Base-by-base conservation (phyloP, 2,329 filamentous ascomycete species). In the Cordyceps fumosorosea region DNA sequence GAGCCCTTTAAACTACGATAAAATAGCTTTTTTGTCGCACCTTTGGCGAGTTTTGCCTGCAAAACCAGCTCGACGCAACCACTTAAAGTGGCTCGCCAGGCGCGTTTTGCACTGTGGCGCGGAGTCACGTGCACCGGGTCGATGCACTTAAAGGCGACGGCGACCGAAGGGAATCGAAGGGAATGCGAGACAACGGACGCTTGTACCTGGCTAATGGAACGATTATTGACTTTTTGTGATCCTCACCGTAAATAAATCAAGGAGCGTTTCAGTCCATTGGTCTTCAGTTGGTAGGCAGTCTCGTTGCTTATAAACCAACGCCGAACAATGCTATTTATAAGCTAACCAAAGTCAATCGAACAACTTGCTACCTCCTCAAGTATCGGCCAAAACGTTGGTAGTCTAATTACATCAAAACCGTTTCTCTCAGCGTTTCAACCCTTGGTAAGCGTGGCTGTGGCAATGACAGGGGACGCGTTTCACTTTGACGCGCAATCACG, bases 91-190 rank as follows among this genome's bases (percentile, higher is more conserved):
- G 60, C 45, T 45, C 18, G 54, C 32, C 47, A 24, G 22, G 34
- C 44, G 51, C 51, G 52, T 57, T 47, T 44, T 45, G 60, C 45
- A 53, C 45, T 45, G 51, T 53, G 64, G 63, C 66, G 66, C 67
- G 67, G 14, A 57, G 56, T 68, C 67, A 68, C 67, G 67, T 68
- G 66, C 58, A 54, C 56, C 26, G 12, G 29, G 26, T 60, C 62
- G 54, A 53, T 55, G 51, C 59, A 61, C 51, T 61, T 61, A 61
- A 61, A 32, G 48, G 50, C 59, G 58, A 54, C 34, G 59, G 59
- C n/a, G 42, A 61, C 59, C 59, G 59, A 61, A 60, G 57, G 57
- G 40, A 54, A 54, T 45, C 57, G 57, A 60, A 47, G 48, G 56
- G 48, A 32, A 52, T 52, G 56, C 37, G 47, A 59, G 24, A 52